Evolutionary conservation across 1,284 basidiomycete species (phyloP).

Genomic region (Salmacisia buchloeana): DNA sequence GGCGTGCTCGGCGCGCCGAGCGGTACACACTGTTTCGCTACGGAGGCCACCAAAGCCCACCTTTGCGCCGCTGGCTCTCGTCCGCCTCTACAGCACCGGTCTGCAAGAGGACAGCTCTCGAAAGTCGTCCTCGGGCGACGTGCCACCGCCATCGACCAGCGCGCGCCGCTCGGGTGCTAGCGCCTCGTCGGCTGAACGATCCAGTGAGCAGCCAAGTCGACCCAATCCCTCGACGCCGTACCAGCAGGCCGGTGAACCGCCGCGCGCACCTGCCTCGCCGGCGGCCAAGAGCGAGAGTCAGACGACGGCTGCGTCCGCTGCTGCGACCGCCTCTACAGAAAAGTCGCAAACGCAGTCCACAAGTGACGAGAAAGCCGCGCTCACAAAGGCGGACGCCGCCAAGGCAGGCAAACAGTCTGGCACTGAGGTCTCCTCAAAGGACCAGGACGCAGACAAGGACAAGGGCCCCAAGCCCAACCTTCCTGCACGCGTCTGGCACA

Average conservation of each 20-base stretch:
- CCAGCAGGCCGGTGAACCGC: neutral
- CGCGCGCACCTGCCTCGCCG: neutral
- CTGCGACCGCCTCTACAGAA: no score
- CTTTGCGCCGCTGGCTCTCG: neutral
- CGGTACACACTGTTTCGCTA: neutral
- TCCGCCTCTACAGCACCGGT: neutral
- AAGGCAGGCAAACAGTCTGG: no score
- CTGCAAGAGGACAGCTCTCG: neutral
- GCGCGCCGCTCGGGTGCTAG: no score
- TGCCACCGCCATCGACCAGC: no score
- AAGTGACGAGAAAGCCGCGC: no score
- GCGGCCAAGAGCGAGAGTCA: neutral
- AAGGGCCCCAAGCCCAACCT: neutral
- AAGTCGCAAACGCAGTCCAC: no score
- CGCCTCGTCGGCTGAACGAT: no score
- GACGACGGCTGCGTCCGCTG: no score
- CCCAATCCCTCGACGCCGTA: neutral
- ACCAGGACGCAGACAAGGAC: neutral
- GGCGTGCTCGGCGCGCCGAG: neutral
- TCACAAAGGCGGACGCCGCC: no score
- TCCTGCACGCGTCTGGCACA: conserved; percentile 63
- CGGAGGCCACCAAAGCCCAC: neutral
- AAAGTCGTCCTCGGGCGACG: no score
- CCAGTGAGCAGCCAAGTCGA: no score
- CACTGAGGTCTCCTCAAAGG: no score